A percentile compares a stretch with the other conserved stretches of the same genome.
phyloP scores from a whole-genome alignment of 179 eudicot genomes.

The Beta corolliflora region DNA sequence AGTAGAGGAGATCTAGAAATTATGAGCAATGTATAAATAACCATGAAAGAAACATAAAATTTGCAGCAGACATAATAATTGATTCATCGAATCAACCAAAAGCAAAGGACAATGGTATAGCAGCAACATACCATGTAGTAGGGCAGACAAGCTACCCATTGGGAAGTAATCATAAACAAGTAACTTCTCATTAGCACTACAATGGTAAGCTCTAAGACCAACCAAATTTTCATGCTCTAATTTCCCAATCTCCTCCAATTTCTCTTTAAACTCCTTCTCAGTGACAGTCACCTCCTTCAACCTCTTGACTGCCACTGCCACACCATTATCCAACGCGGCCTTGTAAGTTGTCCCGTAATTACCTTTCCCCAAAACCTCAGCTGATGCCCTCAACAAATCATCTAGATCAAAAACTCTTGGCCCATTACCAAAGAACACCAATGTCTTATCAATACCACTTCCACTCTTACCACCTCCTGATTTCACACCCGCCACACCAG shows the following conservation, averaged over 20 bases:
- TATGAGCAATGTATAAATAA: not conserved
- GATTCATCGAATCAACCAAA: not conserved
- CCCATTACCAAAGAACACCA: slow-evolving; percentile 56
- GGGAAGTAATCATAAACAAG: slow-evolving; percentile 80
- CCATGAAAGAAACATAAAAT: not conserved
- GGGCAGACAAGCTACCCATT: slow-evolving; percentile 84
- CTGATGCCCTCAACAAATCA: slow-evolving; percentile 78
- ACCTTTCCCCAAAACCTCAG: slow-evolving; percentile 88
- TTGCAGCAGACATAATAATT: slow-evolving; percentile 4
- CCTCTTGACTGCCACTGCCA: slow-evolving; percentile 69
- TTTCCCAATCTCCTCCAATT: slow-evolving; percentile 60
- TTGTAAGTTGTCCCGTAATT: slow-evolving; percentile 81
- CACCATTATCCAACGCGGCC: slow-evolving; percentile 62
- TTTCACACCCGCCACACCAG: not conserved
- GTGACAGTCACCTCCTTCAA: slow-evolving; percentile 60
- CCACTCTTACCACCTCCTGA: slow-evolving; percentile 14
- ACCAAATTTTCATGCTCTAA: slow-evolving; percentile 79
- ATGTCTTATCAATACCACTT: slow-evolving; percentile 39
- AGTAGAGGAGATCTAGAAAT: not conserved
- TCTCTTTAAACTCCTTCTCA: slow-evolving; percentile 64
- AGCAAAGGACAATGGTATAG: slow-evolving; percentile 2
- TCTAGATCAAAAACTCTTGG: slow-evolving; percentile 63
- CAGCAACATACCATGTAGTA: slow-evolving; percentile 67
- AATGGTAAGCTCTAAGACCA: slow-evolving; percentile 68
- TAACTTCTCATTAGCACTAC: slow-evolving; percentile 69